Percentiles rank a stretch among this genome's conserved stretches.
Evolutionary conservation across 1,284 basidiomycete genomes (phyloP).

Genomic region (Naganishia sp.): DNA sequence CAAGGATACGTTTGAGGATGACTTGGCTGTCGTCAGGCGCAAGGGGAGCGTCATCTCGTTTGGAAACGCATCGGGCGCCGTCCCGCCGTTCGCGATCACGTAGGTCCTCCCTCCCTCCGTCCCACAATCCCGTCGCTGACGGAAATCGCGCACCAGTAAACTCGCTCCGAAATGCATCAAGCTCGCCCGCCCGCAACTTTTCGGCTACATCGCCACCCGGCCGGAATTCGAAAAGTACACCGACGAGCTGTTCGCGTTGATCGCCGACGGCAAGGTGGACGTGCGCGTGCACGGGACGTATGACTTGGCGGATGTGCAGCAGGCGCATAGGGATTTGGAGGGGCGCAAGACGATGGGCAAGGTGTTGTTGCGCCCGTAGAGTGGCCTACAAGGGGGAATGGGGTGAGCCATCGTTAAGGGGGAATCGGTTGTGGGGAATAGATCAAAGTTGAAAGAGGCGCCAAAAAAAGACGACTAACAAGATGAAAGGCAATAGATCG

Average conservation of each 20-base stretch:
- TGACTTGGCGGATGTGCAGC: slow-evolving; percentile 74
- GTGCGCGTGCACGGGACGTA: slow-evolving; percentile 73
- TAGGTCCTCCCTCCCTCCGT: slow-evolving; percentile 43
- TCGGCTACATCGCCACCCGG: slow-evolving; percentile 66
- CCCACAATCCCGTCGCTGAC: neutral
- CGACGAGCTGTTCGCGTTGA: slow-evolving; percentile 66
- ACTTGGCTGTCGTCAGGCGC: slow-evolving; percentile 76
- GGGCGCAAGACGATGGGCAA: slow-evolving; percentile 81
- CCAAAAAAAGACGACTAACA: too few species aligned
- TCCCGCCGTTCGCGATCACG: slow-evolving; percentile 51
- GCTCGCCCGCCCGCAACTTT: slow-evolving; percentile 65
- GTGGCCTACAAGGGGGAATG: neutral
- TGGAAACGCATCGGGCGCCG: slow-evolving; percentile 84
- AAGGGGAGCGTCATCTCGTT: slow-evolving; percentile 81
- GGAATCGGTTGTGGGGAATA: too few species aligned
- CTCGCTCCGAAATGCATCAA: slow-evolving; percentile 81
- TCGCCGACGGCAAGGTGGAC: slow-evolving; percentile 66
- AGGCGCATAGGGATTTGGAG: slow-evolving; percentile 77
- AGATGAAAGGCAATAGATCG: too few species aligned
- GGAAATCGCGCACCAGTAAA: slow-evolving; percentile 61
- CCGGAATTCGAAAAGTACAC: slow-evolving; percentile 71
- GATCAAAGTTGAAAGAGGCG: too few species aligned
- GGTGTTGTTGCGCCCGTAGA: slow-evolving; percentile 62
- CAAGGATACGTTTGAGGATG: slow-evolving; percentile 82
- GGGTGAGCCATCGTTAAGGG: too few species aligned